phyloP scores from a whole-genome alignment of 2,329 filamentous ascomycete genomes.

The Pseudopithomyces maydicus region DNA sequence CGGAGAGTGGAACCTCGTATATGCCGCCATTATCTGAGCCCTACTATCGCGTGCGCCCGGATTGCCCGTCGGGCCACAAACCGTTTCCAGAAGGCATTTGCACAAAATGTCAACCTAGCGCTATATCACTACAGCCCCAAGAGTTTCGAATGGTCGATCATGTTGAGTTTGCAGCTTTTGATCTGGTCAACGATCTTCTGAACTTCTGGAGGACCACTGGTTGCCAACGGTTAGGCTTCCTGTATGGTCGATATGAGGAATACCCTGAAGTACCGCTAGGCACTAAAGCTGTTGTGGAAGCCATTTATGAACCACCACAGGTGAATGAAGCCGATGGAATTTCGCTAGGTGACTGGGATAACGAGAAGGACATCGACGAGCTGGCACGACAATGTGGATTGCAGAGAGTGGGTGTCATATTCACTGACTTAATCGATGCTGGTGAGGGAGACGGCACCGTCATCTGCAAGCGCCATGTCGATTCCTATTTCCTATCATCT shows the following conservation, averaged over 20 bases:
- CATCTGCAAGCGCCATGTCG: conserved; percentile 91
- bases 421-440: conserved; percentile 86
- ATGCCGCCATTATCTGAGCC: conserved; percentile 95
- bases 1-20: conserved; percentile 89
- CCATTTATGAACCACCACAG: conserved; percentile 95
- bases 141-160: conserved; percentile 97
- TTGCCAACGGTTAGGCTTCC: conserved; percentile 80
- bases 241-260: conserved; percentile 89
- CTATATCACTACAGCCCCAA: conserved; percentile 93
- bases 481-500: conserved; percentile 93
- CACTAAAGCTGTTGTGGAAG: conserved; percentile 93
- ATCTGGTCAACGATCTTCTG: conserved; percentile 86
- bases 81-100: conserved; percentile 96
- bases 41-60: conserved; percentile 83
- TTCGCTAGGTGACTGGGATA: conserved; percentile 81
- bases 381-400: conserved; percentile 83
- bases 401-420: conserved; percentile 89
- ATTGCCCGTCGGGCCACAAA: conserved; percentile 92
- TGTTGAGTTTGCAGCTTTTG: conserved; percentile 88
- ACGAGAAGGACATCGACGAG: conserved; percentile 79
- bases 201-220: conserved; percentile 91
- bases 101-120: conserved; percentile 96
- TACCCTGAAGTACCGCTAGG: conserved; percentile 93
- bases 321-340: conserved; percentile 87
- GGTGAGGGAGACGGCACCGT: conserved; percentile 83